Conservation (phyloP, 306 rosid species). For the Malus orientalis region DNA sequence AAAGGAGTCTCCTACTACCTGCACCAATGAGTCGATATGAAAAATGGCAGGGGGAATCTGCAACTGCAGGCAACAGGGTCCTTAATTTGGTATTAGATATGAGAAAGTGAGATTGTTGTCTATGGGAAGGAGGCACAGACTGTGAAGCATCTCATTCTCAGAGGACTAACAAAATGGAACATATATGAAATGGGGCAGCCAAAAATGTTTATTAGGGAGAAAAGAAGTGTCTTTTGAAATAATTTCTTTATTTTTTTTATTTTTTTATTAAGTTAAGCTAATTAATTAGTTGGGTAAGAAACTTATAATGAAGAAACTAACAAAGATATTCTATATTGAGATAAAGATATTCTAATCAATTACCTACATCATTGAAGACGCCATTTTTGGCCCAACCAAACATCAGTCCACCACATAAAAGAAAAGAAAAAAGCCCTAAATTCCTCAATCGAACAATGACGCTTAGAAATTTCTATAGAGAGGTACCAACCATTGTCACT, state of each 20-base stretch:
- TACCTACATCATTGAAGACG: neutral
- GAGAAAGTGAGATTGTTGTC: neutral
- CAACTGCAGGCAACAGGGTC: neutral
- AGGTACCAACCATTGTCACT: neutral
- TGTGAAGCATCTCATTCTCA: neutral
- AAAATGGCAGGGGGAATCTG: neutral
- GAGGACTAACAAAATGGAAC: neutral
- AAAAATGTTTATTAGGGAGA: neutral
- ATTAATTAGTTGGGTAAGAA: neutral
- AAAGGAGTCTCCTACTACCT: neutral
- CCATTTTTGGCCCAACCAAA: rapidly evolving
- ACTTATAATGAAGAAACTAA: neutral
- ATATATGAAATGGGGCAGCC: neutral
- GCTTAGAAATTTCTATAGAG: neutral
- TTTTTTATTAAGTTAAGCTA: too few relatives aligned
- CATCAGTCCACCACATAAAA: too few relatives aligned
- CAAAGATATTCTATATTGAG: neutral
- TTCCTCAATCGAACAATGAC: neutral
- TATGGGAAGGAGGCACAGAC: neutral
- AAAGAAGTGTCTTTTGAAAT: neutral
- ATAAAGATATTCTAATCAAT: too few relatives aligned
- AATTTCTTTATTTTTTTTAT: too few relatives aligned
- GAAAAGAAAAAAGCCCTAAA: too few relatives aligned
- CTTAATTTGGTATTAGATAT: neutral
- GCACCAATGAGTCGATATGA: neutral